Base-by-base conservation (phyloP, 129 eudicot genomes). In the Tanacetum coccineum region DNA sequence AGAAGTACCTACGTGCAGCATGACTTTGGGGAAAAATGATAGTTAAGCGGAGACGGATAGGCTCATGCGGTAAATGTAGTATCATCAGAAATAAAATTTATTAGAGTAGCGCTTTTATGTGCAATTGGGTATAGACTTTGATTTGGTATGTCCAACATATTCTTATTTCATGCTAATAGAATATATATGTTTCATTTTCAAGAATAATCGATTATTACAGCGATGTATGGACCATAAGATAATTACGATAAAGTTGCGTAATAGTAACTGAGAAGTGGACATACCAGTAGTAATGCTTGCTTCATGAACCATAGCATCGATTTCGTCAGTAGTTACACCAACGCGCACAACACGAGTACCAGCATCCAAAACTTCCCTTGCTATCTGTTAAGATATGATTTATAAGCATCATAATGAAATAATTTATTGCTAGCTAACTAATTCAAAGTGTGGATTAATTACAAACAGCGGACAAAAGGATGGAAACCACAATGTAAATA, bases 1-100 rank as follows among this genome's bases (percentile, higher is more conserved):
- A 64, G 58, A 44, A 76, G 73, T 85, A 86, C 95, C 85, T 84
- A 93, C 98, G 98, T 93, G 96, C 98, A 93, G 90, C 98, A 93
- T 60, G 98, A 93, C 61, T 93, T 93, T 1, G 96, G 98, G 74
- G 88, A 93, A 70, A 84, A 93, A 82, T 88, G 82, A 74, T 88
- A 92, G 79, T 92, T 92, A 32, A 92, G 65, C 13, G 98, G 91
- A 74, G 98, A 92, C 58, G 96, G 98, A 82, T 93, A 88, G 68
- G 84, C 95, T 73, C 98, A 96, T 93, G 96, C 82, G 76, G 20
- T 17, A 21, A 28, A n/a, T n/a, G n/a, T n/a, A n/a, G n/a, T n/a
- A n/a, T n/a, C n/a, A n/a, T n/a, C n/a, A n/a, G n/a, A n/a, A n/a
- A 54, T 40, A 30, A 17, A 30, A 61, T 11, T 10, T 64, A 64